Evolutionary conservation across 2,329 filamentous ascomycete species (phyloP), one percentile per base, ranked within the genome.

Genomic region (Penicillium sp.): DNA sequence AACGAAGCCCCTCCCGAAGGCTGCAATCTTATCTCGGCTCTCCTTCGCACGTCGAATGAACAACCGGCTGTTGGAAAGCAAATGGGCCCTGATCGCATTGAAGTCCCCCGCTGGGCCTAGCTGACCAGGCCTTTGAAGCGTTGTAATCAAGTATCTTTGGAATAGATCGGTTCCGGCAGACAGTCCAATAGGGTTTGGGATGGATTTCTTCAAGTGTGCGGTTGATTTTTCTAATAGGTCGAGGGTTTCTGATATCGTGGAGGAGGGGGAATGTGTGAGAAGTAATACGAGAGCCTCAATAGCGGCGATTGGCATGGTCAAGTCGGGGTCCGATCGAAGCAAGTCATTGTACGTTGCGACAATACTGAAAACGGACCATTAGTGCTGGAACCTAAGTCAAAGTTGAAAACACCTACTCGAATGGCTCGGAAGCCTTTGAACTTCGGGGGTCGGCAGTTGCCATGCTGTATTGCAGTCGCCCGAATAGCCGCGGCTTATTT

Each of bases 161-260:
- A 99, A 98, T 62, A 98, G 88, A 76, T 97, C 93, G 63, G 93
- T 97, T 71, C 95, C 95, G 59, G 96, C 95, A 53, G 91, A 93
- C 17, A 98, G 87, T 5, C 93, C 94, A 60, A 98, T 91, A 15
- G 93, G 91, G 79, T 99, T 98, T 7, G 90, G 85, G 57, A 96
- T 90, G 21, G 89, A 88, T 61, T 84, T 84, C 77, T 93, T 94
- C 66, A 99, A 87, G 71, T 88, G 86, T 56, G 86, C 84, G 55
- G 92, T 94, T 74, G 95, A 90, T 51, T 85, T 86, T 72, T 90
- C 88, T 66, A 98, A 86, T 50, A 93, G 87, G 70, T 94, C 90
- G 75, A 98, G 90, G 41, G 94, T 97, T 82, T 99, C 95, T 80
- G 91, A 94, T 71, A 97, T 92, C 61, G 95, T 99, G 23, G 89